These are phyloP conservation scores for Orbilia blumenaviensis DNA, from an alignment of 2,329 filamentous ascomycete species.

Conservation along the genomic window DNA sequence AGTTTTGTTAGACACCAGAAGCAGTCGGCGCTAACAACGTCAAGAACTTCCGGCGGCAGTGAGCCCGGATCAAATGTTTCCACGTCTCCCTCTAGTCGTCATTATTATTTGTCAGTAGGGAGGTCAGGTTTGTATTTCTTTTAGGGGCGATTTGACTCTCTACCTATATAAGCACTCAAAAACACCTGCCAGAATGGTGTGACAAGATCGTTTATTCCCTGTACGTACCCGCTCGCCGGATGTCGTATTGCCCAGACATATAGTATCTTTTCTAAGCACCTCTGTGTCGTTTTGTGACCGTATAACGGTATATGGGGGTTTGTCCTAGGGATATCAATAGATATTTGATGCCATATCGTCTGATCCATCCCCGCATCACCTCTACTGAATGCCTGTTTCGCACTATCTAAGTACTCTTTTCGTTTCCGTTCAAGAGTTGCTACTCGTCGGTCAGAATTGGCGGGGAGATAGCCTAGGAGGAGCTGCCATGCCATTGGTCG, in stretches of 20 bases:
- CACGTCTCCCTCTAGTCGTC: constrained; percentile 56
- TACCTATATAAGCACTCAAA: constrained; percentile 75
- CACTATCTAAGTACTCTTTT: constrained; percentile 95
- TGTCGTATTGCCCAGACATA: constrained; percentile 98
- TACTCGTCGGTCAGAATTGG: constrained; percentile 92
- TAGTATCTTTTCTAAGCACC: constrained; percentile 90
- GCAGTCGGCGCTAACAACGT: constrained; percentile 95
- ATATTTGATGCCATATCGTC: constrained; percentile 99
- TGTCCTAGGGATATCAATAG: constrained; percentile 94
- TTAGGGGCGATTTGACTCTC: background rate
- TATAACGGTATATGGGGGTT: constrained; percentile 96
- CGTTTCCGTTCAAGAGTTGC: constrained; percentile 90
- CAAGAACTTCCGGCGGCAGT: constrained; percentile 85
- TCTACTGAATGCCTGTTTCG: constrained; percentile 75
- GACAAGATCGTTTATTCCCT: constrained; percentile 97
- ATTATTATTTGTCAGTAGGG: background rate
- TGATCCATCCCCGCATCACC: constrained; percentile 84
- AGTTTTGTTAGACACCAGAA: constrained; percentile 99
- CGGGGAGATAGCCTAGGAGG: constrained; percentile 91
- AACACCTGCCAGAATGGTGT: constrained; percentile 99
- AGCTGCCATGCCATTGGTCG: constrained; percentile 99
- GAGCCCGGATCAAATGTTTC: constrained; percentile 84
- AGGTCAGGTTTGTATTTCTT: background rate
- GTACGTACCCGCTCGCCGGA: constrained; percentile 95
- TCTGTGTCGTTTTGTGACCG: constrained; percentile 92